Evolutionary conservation across 2,329 filamentous ascomycete genomes (phyloP).

Genomic region (Chrysosporium queenslandicum): DNA sequence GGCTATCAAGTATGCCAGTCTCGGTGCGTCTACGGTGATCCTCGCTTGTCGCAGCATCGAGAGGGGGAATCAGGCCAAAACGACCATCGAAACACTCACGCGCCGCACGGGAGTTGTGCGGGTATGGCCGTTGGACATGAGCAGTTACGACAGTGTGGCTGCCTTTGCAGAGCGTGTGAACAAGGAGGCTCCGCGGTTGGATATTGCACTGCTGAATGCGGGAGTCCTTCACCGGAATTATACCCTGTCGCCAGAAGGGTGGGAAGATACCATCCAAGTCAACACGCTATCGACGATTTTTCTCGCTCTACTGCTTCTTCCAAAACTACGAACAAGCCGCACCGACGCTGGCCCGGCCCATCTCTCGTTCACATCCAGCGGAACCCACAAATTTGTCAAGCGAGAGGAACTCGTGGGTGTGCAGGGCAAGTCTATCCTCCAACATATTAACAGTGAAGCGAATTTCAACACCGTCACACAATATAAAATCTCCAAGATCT

Average conservation of each 20-base stretch:
- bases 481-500: slow-evolving; percentile 36
- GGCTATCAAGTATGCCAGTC: slow-evolving; percentile 38
- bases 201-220: slow-evolving; percentile 40
- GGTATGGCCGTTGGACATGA: slow-evolving; percentile 41
- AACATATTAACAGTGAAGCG: slow-evolving; percentile 27
- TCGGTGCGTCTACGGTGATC: slow-evolving; percentile 37
- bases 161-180: slow-evolving; percentile 34
- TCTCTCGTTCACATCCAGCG: slow-evolving; percentile 39
- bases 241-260: slow-evolving; percentile 34
- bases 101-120: slow-evolving; percentile 30
- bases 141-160: slow-evolving; percentile 37
- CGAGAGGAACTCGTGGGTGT: slow-evolving; percentile 21
- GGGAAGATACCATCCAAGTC: slow-evolving; percentile 47
- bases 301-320: slow-evolving; percentile 44
- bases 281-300: slow-evolving; percentile 49
- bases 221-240: slow-evolving; percentile 36
- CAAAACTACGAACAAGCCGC: slow-evolving; percentile 35
- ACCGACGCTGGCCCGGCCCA: slow-evolving; percentile 27
- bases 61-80: slow-evolving; percentile 37
- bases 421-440: slow-evolving; percentile 22
- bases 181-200: slow-evolving; percentile 31
- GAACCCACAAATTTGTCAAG: slow-evolving; percentile 30
- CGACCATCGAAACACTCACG: slow-evolving; percentile 27
- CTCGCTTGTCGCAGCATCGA: slow-evolving; percentile 38
- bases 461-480: slow-evolving; percentile 27